phyloP scores from a whole-genome alignment of 352 stramenopile species.

The Pythium periplocum region DNA sequence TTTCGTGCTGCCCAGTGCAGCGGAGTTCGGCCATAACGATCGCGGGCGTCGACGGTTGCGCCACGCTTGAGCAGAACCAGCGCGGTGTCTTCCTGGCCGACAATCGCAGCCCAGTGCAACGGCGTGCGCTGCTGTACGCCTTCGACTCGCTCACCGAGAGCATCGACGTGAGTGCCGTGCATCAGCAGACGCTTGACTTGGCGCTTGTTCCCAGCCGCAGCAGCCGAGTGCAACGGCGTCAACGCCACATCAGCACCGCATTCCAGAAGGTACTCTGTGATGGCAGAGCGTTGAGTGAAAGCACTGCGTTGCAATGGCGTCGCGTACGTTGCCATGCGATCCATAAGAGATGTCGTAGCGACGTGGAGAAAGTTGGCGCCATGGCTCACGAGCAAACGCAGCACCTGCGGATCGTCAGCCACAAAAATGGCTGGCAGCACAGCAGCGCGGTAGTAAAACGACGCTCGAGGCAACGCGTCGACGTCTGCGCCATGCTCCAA shows the following conservation, averaged over 20 bases:
- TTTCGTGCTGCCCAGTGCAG: conserved; percentile 77
- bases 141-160: conserved; percentile 48
- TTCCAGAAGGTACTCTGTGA: conserved; percentile 61
- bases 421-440: conserved; percentile 70
- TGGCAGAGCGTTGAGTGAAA: conserved; percentile 53
- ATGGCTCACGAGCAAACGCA: conserved; percentile 52
- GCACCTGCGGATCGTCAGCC: conserved; percentile 64
- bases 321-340: conserved; percentile 33
- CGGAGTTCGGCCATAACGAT: conserved; percentile 54
- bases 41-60: conserved; percentile 49
- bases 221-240: conserved; percentile 68
- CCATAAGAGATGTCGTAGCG: conserved; percentile 33
- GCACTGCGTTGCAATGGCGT: conserved; percentile 59
- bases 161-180: conserved; percentile 33
- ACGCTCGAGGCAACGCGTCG: conserved; percentile 51
- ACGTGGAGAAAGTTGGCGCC: conserved; percentile 72
- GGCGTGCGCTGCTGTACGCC: conserved; percentile 63
- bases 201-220: conserved; percentile 39
- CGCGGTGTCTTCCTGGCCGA: conserved; percentile 32
- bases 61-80: conserved; percentile 34
- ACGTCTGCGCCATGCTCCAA: conserved; percentile 53
- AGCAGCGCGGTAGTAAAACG: conserved; percentile 57
- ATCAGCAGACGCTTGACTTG: conserved; percentile 42
- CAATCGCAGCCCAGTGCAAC: conserved; percentile 68
- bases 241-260: conserved; percentile 68